These are phyloP conservation scores for Ophidiomyces ophidiicola DNA, from an alignment of 2,329 filamentous ascomycete genomes.

Conservation along the genomic window DNA sequence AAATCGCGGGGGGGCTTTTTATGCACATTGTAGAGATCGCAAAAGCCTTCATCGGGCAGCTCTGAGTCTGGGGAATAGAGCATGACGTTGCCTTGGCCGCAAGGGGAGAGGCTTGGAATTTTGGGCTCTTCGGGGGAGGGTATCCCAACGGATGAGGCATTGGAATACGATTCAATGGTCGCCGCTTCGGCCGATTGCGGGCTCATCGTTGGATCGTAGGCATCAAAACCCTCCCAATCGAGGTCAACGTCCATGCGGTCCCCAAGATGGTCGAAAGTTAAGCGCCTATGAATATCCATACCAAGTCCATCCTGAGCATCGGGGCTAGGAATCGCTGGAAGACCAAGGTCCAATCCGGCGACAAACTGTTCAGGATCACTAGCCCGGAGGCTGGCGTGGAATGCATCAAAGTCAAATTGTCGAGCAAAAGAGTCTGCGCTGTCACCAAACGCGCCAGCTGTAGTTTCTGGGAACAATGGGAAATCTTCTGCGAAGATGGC, in stretches of 20 bases:
- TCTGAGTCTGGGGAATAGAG: conserved; percentile 22
- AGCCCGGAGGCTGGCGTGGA: conserved; percentile 22
- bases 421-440: conserved; percentile 6
- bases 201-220: conserved; percentile 21
- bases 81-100: conserved; percentile 22
- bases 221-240: conserved; percentile 16
- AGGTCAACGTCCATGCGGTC: conserved; percentile 14
- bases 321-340: conserved; percentile 18
- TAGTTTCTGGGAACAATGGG: conserved; percentile 19
- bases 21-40: conserved; percentile 16
- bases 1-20: conserved; percentile 20
- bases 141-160: conserved; percentile 9
- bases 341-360: conserved; percentile 19
- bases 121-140: conserved; percentile 15
- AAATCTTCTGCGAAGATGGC: conserved; percentile 18
- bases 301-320: neutral
- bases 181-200: conserved; percentile 16
- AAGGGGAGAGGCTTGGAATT: conserved; percentile 19
- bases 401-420: conserved; percentile 20
- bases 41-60: conserved; percentile 19
- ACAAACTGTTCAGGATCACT: conserved; percentile 22
- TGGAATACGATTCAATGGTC: conserved; percentile 1
- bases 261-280: conserved; percentile 1
- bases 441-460: conserved; percentile 18
- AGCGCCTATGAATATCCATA: neutral